A percentile compares a stretch with the other conserved stretches of the same genome.
These are phyloP conservation scores for Carpediemonas membranifera DNA, from an alignment of 78 protist genomes.

Conservation along the genomic window DNA sequence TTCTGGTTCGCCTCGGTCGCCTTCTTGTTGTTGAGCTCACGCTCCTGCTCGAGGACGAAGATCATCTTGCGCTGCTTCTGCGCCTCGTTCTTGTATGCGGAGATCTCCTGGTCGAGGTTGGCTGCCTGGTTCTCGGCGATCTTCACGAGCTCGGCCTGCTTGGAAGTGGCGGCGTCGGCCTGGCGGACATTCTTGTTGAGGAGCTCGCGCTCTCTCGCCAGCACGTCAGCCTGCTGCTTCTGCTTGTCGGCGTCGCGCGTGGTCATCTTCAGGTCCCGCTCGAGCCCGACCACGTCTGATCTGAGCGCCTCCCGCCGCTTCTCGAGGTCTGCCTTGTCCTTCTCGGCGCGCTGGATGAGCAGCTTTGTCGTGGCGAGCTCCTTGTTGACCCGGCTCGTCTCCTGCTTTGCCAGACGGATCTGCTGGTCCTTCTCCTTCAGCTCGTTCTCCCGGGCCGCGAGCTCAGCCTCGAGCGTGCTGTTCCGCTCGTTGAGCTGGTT, in stretches of 20 bases:
- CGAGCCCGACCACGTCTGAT: too few relatives aligned
- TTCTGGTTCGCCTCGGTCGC: conserved; percentile 30
- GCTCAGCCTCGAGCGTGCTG: too few relatives aligned
- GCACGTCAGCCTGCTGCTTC: background rate
- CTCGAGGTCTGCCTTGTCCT: conserved; percentile 22
- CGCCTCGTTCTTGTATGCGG: conserved; percentile 33
- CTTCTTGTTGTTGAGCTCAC: conserved; percentile 37
- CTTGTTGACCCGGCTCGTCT: conserved; percentile 12
- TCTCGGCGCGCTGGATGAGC: too few relatives aligned
- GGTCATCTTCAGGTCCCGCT: conserved; percentile 18
- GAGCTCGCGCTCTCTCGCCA: background rate
- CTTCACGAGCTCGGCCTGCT: conserved; percentile 19
- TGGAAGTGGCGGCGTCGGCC: background rate
- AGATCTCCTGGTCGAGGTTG: conserved; percentile 46
- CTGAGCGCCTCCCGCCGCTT: conserved; percentile 12
- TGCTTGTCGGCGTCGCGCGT: background rate
- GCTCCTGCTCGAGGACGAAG: conserved; percentile 48
- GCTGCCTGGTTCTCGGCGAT: conserved; percentile 14
- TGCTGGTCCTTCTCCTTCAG: conserved; percentile 10
- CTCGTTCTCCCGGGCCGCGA: too few relatives aligned
- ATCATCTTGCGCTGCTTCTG: conserved; percentile 36
- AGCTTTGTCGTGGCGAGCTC: background rate
- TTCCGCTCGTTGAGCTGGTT: background rate
- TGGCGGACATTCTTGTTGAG: conserved; percentile 20
- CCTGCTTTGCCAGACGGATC: conserved; percentile 29